Evolutionary conservation across 2,329 filamentous ascomycete genomes (phyloP).

Genomic region (Exophiala bonariae): DNA sequence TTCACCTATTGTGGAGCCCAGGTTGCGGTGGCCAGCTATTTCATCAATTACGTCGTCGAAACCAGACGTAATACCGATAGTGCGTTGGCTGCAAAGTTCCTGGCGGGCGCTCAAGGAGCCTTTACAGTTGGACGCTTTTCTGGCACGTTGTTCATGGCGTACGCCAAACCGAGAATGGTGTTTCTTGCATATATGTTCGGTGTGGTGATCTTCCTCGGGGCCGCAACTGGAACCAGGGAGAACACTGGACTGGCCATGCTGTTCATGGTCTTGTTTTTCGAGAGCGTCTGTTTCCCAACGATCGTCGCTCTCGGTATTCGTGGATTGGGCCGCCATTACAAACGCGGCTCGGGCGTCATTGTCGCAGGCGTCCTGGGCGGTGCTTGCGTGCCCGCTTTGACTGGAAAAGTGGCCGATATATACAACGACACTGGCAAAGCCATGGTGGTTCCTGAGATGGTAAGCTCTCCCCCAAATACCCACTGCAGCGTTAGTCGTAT

Average conservation of each 20-base stretch:
- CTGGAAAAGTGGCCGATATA: slow-evolving; percentile 66
- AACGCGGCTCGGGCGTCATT: slow-evolving; percentile 72
- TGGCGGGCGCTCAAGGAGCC: slow-evolving; percentile 71
- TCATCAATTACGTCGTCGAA: slow-evolving; percentile 70
- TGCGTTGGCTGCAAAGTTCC: slow-evolving; percentile 62
- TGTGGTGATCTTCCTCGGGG: slow-evolving; percentile 61
- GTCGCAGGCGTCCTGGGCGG: slow-evolving; percentile 69
- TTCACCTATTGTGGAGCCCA: slow-evolving; percentile 81
- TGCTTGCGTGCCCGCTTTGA: slow-evolving; percentile 69
- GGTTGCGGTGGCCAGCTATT: slow-evolving; percentile 57
- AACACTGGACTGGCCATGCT: slow-evolving; percentile 45
- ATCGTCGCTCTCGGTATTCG: slow-evolving; percentile 77
- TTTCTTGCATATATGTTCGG: slow-evolving; percentile 66
- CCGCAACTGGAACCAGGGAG: slow-evolving; percentile 47
- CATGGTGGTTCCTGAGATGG: slow-evolving; percentile 64
- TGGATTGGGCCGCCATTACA: slow-evolving; percentile 72
- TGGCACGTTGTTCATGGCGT: slow-evolving; percentile 67
- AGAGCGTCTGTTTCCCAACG: slow-evolving; percentile 78
- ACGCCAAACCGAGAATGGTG: slow-evolving; percentile 65
- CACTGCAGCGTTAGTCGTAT: too few relatives aligned
- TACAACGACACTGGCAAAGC: slow-evolving; percentile 61
- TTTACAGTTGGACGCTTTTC: slow-evolving; percentile 73
- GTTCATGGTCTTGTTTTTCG: slow-evolving; percentile 65
- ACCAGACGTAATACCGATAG: slow-evolving; percentile 56
- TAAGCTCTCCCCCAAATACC: too few relatives aligned